Evolutionary conservation across 2,329 filamentous ascomycete species (phyloP).

Genomic region (Exserohilum rostratum): DNA sequence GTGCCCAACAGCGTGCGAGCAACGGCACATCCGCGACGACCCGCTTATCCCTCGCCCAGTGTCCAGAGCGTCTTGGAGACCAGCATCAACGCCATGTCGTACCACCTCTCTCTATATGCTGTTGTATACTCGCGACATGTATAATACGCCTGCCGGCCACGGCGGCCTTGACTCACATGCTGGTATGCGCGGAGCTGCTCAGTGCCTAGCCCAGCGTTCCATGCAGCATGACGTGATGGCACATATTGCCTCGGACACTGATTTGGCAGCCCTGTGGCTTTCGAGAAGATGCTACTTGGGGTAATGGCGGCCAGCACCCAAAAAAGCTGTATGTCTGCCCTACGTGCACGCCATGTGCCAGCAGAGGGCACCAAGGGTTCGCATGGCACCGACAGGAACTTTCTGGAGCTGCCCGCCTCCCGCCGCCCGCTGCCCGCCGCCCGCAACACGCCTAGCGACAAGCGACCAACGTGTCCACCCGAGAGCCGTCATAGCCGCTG

Average conservation of each 20-base stretch:
- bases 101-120: no score
- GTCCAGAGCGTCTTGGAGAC: no score
- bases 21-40: constrained; percentile 24
- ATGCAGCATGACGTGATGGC: constrained; percentile 17
- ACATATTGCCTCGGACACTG: constrained; percentile 7
- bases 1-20: constrained; percentile 17
- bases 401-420: not conserved
- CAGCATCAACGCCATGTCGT: no score
- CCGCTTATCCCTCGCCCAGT: constrained; percentile 15
- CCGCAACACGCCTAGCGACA: not conserved
- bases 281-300: not conserved
- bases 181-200: not conserved
- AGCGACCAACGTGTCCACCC: not conserved
- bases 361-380: not conserved
- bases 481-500: not conserved
- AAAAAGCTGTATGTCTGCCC: not conserved
- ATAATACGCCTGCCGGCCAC: not conserved
- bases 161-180: constrained; percentile 6
- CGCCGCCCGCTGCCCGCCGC: not conserved
- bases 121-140: not conserved
- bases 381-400: constrained; percentile 1
- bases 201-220: constrained; percentile 5
- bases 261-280: constrained; percentile 2
- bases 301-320: not conserved
- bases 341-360: not conserved